phyloP scores from a whole-genome alignment of 768 basidiomycete genomes.

The Obba rivulosa region DNA sequence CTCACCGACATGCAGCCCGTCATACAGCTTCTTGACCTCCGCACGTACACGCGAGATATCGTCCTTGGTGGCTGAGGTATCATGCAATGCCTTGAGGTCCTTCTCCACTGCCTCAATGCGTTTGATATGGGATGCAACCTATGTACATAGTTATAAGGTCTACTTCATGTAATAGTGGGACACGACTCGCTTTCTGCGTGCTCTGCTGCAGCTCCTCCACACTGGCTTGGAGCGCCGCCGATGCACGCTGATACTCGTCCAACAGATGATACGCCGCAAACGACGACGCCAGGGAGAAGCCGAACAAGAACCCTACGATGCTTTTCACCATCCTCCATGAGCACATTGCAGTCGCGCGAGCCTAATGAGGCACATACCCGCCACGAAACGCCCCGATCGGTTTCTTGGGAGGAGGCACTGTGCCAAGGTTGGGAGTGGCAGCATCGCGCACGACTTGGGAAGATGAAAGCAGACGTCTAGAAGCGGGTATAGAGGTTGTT shows the following conservation, averaged over 20 bases:
- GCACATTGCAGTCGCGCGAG: background rate
- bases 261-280: conserved; percentile 83
- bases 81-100: conserved; percentile 71
- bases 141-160: background rate
- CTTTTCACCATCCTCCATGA: conserved; percentile 29
- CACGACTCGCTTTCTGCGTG: conserved; percentile 62
- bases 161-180: background rate
- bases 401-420: conserved; percentile 55
- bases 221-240: conserved; percentile 80
- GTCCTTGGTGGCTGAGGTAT: conserved; percentile 67
- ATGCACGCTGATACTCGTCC: conserved; percentile 87
- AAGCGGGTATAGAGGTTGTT: conserved; percentile 13
- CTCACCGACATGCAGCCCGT: conserved; percentile 75
- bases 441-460: conserved; percentile 41
- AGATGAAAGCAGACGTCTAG: conserved; percentile 38
- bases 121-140: conserved; percentile 81
- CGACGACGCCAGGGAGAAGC: conserved; percentile 85
- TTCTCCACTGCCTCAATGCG: conserved; percentile 87
- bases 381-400: conserved; percentile 59
- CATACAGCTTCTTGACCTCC: conserved; percentile 85
- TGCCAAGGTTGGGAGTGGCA: conserved; percentile 44
- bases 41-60: conserved; percentile 70
- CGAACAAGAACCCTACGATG: conserved; percentile 81
- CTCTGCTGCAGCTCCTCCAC: conserved; percentile 82
- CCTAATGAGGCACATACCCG: conserved; percentile 27